Evolutionary conservation across 1,139 yeast genomes (phyloP), one percentile per base, ranked within the genome.

Genomic region (Zygoascus meyerae): DNA sequence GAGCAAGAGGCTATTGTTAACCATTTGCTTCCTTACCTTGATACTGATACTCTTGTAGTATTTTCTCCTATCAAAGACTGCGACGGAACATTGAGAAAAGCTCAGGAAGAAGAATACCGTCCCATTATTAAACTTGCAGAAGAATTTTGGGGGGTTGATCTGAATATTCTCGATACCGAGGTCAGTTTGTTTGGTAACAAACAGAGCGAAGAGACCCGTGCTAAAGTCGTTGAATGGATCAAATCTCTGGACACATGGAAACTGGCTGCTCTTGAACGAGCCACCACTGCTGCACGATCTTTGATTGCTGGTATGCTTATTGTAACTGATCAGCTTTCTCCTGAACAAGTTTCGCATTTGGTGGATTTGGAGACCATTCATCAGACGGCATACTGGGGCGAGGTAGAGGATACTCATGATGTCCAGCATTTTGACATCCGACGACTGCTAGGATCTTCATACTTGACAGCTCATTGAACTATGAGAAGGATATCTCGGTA

Each of bases 371-470:
- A 92, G 63, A 83, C 83, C 5, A 81, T 83, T 43, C 78, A 78
- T 65, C 98, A 92, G 66, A 86, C 95, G 26, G 80, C 78, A 35
- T 77, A 81, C 60, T 92, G 98, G 98, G 98, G 98, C 35, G 97
- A 92, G 65, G 97, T 92, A 18, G 98, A 92, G 68, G 98, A 92
- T 61, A 89, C 97, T 3, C 98, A 92, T 62, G 98, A 92, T 64
- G 97, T 92, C 14, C 95, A 87, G 60, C 83, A 83, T 64, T 95
- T 81, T 41, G 97, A 92, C 56, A 75, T 95, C 64, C 73, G 86
- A 56, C 78, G 97, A 65, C 82, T 81, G 58, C 73, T 92, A 45
- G 79, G 92, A 31, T 77, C 90, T 56, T 94, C 95, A 32, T 84
- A 89, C n/a, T 67, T 87, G 48, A 66, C 84, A 30, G 26, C 26